These are phyloP conservation scores for Phaeosphaeria sp. DNA, from an alignment of 2,329 filamentous ascomycete species.

Conservation along the genomic window DNA sequence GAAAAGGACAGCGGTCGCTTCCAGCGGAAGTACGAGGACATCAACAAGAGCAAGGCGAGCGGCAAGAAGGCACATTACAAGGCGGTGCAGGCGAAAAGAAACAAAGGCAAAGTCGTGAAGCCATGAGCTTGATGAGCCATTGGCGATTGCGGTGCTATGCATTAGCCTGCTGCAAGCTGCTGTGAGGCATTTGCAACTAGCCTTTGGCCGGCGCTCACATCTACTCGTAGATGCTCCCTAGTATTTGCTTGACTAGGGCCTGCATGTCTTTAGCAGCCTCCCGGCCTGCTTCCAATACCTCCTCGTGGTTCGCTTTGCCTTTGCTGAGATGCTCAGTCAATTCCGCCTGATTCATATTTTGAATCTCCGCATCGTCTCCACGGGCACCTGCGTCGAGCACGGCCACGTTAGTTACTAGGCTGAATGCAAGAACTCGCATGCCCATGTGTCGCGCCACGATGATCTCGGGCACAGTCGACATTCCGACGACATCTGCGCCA, in stretches of 20 bases:
- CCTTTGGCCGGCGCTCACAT: slow-evolving; percentile 3
- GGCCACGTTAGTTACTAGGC: slow-evolving; percentile 69
- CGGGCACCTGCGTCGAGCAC: slow-evolving; percentile 65
- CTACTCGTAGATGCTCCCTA: slow-evolving; percentile 47
- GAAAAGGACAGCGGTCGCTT: slow-evolving; percentile 74
- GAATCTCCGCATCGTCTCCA: slow-evolving; percentile 63
- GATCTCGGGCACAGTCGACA: slow-evolving; percentile 74
- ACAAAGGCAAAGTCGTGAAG: slow-evolving; percentile 49
- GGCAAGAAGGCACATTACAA: slow-evolving; percentile 93
- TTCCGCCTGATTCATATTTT: slow-evolving; percentile 57
- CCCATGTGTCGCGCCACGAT: slow-evolving; percentile 69
- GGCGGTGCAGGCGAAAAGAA: slow-evolving; percentile 68
- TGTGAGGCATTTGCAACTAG: not conserved
- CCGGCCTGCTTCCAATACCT: slow-evolving; percentile 67
- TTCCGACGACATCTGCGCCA: slow-evolving; percentile 73
- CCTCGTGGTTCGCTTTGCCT: slow-evolving; percentile 69
- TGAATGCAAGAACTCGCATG: slow-evolving; percentile 69
- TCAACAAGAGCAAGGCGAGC: slow-evolving; percentile 81
- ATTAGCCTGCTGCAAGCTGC: not conserved
- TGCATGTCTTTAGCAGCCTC: slow-evolving; percentile 69
- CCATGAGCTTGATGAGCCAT: slow-evolving; percentile 29
- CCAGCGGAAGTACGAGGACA: slow-evolving; percentile 84
- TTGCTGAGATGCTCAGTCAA: slow-evolving; percentile 62
- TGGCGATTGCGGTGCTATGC: not conserved
- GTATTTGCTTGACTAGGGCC: slow-evolving; percentile 55